These are phyloP conservation scores for Exophiala oligosperma DNA, from an alignment of 2,329 filamentous ascomycete species.

Conservation along the genomic window DNA sequence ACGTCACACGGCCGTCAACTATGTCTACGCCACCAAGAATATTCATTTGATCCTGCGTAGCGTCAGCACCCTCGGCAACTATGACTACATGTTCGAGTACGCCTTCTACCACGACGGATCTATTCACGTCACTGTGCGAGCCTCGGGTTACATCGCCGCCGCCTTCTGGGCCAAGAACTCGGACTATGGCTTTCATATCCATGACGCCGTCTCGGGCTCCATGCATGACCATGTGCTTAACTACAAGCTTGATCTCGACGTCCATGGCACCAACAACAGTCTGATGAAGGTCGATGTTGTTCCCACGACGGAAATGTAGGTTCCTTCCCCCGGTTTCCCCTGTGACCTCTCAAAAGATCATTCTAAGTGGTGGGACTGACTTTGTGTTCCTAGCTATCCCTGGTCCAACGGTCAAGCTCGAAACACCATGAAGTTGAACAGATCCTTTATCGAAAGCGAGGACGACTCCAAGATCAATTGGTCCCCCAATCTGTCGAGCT, in stretches of 20 bases:
- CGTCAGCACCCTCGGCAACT: conserved; percentile 55
- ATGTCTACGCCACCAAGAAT: too few species aligned
- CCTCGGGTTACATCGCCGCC: too few species aligned
- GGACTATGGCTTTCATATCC: conserved; percentile 37
- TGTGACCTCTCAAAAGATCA: too few species aligned
- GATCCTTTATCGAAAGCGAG: conserved; percentile 44
- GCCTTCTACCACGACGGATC: conserved; percentile 53
- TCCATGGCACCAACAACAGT: conserved; percentile 32
- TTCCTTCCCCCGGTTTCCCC: too few species aligned
- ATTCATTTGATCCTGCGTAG: conserved; percentile 36
- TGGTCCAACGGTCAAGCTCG: conserved; percentile 23
- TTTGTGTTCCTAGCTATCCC: too few species aligned
- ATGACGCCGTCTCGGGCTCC: conserved; percentile 34
- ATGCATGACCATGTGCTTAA: conserved; percentile 41
- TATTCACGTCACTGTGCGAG: conserved; percentile 42
- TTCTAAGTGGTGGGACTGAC: too few species aligned
- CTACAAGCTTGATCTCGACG: conserved; percentile 40
- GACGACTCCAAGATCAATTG: neutral
- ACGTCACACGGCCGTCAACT: too few species aligned
- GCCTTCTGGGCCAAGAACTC: neutral
- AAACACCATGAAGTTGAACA: conserved; percentile 40
- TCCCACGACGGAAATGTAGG: conserved; percentile 34
- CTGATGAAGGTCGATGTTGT: too few species aligned
- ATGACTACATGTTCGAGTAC: conserved; percentile 54
- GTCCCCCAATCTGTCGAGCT: too few species aligned